phyloP scores from a whole-genome alignment of 768 basidiomycete species.

The Peribolospora baueri region DNA sequence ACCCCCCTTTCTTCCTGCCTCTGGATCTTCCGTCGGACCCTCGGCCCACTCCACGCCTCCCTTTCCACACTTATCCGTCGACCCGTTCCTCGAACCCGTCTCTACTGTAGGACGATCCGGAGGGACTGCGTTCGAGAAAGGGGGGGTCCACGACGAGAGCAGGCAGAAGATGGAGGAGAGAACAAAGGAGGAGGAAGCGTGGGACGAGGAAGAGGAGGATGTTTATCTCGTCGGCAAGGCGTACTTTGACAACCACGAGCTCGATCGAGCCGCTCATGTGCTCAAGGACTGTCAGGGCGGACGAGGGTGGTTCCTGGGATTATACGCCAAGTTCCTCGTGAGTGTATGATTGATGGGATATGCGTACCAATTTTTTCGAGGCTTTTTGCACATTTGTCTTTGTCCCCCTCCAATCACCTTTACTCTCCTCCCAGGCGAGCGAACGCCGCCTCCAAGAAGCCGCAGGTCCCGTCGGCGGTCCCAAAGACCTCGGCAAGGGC shows the following conservation, averaged over 20 bases:
- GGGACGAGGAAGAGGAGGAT: constrained; percentile 38
- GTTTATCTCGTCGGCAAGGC: constrained; percentile 42
- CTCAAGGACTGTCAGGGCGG: constrained; percentile 41
- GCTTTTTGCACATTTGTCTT: not conserved
- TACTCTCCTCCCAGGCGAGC: constrained; percentile 31
- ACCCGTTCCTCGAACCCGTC: not conserved
- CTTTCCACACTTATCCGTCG: not conserved
- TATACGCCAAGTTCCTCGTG: constrained; percentile 71
- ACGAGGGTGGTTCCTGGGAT: constrained; percentile 47
- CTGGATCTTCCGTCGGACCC: too few relatives aligned
- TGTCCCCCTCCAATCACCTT: constrained; percentile 3
- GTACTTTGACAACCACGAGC: constrained; percentile 54
- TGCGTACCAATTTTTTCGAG: too few relatives aligned
- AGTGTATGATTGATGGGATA: constrained; percentile 16
- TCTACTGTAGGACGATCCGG: too few relatives aligned
- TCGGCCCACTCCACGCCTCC: not conserved
- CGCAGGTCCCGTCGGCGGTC: too few relatives aligned
- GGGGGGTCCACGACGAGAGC: too few relatives aligned
- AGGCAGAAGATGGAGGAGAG: not conserved
- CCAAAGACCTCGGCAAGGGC: too few relatives aligned
- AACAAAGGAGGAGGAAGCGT: constrained; percentile 14
- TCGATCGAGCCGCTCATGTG: constrained; percentile 41
- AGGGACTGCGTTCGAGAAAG: too few relatives aligned
- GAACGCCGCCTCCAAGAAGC: constrained; percentile 57
- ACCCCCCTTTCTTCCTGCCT: not conserved